Conservation (phyloP, 2,329 filamentous ascomycete genomes). For the Celoporthe dispersa region DNA sequence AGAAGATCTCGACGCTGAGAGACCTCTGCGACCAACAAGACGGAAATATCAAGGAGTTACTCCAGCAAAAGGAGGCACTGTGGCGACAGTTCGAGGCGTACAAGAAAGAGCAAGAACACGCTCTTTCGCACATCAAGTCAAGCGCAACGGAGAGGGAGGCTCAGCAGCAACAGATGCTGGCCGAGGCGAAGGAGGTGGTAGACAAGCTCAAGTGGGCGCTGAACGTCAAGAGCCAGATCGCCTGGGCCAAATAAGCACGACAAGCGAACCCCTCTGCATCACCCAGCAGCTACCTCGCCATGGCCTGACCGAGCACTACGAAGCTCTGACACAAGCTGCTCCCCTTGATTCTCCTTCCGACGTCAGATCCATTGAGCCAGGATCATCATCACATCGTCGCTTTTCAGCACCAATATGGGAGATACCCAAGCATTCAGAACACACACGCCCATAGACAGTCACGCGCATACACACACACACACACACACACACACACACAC, state of each 20-base stretch:
- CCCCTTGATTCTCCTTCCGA: background rate
- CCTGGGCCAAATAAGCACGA: constrained; percentile 52
- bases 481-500: background rate
- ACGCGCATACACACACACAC: background rate
- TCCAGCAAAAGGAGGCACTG: constrained; percentile 66
- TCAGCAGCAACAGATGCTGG: constrained; percentile 63
- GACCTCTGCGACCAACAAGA: constrained; percentile 76
- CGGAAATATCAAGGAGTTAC: constrained; percentile 65
- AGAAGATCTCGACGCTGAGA: constrained; percentile 65
- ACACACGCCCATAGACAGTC: constrained; percentile 15
- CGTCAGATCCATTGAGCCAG: background rate
- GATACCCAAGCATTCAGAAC: constrained; percentile 24
- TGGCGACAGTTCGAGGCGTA: constrained; percentile 64
- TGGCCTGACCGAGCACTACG: background rate
- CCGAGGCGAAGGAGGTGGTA: constrained; percentile 63
- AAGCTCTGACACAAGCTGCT: background rate
- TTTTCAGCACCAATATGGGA: constrained; percentile 22
- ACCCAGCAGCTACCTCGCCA: background rate
- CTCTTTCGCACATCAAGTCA: constrained; percentile 62
- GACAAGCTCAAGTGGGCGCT: constrained; percentile 76
- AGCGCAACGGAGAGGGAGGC: constrained; percentile 61
- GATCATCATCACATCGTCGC: background rate
- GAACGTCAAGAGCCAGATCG: constrained; percentile 66
- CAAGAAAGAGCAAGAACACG: constrained; percentile 66
- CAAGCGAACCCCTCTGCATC: background rate